Conservation (phyloP, 2,329 filamentous ascomycete species). For the Fulvia fulva region DNA sequence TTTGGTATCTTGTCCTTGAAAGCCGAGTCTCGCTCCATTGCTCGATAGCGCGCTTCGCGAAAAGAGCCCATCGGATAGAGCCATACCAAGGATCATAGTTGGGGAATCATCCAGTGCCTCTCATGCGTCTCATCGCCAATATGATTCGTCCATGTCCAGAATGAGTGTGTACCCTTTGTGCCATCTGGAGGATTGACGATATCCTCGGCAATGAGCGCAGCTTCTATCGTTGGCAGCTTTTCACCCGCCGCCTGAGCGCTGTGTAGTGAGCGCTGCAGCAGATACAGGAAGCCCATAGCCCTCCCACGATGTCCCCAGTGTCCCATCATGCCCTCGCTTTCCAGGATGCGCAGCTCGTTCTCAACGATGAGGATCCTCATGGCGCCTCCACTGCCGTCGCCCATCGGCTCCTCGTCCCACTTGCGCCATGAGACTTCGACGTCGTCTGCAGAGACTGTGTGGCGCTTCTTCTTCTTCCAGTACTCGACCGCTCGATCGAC, state of each 20-base stretch:
- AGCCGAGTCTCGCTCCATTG: slow-evolving; percentile 13
- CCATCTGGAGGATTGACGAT: slow-evolving; percentile 10
- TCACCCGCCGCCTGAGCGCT: slow-evolving; percentile 16
- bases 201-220: slow-evolving; percentile 16
- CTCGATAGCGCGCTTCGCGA: slow-evolving; percentile 21
- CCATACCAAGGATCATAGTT: slow-evolving; percentile 51
- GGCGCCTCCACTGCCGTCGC: slow-evolving; percentile 8
- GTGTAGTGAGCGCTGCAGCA: slow-evolving; percentile 17
- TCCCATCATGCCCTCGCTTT: slow-evolving; percentile 13
- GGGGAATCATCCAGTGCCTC: slow-evolving; percentile 48
- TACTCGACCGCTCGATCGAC: slow-evolving; percentile 37
- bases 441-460: slow-evolving; percentile 12
- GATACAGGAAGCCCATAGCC: slow-evolving; percentile 10
- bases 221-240: slow-evolving; percentile 19
- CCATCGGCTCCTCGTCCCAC: neutral
- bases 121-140: slow-evolving; percentile 32
- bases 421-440: slow-evolving; percentile 21
- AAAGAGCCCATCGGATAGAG: slow-evolving; percentile 10
- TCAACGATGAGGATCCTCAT: slow-evolving; percentile 18
- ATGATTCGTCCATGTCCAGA: slow-evolving; percentile 22
- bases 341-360: slow-evolving; percentile 19
- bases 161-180: slow-evolving; percentile 14
- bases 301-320: slow-evolving; percentile 11
- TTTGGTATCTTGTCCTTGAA: slow-evolving; percentile 25
- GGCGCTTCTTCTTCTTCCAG: slow-evolving; percentile 12